Base-by-base conservation (phyloP, 2,329 filamentous ascomycete genomes). In the Pezicula neosporulosa region DNA sequence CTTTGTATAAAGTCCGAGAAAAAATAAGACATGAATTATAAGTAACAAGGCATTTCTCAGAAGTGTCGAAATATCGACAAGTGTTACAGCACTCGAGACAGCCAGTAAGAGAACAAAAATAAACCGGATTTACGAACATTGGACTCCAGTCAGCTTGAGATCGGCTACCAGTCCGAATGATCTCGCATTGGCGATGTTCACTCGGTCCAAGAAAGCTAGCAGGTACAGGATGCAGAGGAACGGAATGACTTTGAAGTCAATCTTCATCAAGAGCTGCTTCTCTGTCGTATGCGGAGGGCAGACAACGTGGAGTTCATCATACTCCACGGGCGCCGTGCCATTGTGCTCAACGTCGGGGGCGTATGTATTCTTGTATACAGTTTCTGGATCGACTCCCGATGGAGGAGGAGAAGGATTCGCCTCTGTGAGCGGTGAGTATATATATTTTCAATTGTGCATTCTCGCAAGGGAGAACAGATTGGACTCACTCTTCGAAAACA, bases 181-280 rank as follows among this genome's bases (percentile, higher is more conserved):
- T 41, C 78, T 81, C 27, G 88, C 89, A 69, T 92, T 92, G 67
- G 84, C 85, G 61, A 93, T 89, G 65, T 92, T 93, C 65, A 91
- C 87, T 44, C 88, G 77, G 66, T 86, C 77, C 46, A 89, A 70
- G 62, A 89, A 89, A 36, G 85, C 85, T 45, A 88, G 72, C 38
- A 88, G 70, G 65, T 89, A 90, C 66, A 92, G 75, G 54, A 91
- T 73, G 64, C 82, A 86, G 49, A 93, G 74, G 58, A 86, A 87
- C 0, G 89, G 89, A 48, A 93, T 73, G 47, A 93, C 77, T 58
- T 80, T 82, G 57, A 83, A 66, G 66, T 92, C 89, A 63, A 92
- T 85, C 69, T 85, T 87, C 55, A 77, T 69, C 72, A 89, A 78
- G 53, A 93, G 74, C 61, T 75, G 80, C 57, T 76, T 73, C 71